These are phyloP conservation scores for Pseudocercospora fuligena DNA, from an alignment of 2,329 filamentous ascomycete genomes.

Conservation along the genomic window DNA sequence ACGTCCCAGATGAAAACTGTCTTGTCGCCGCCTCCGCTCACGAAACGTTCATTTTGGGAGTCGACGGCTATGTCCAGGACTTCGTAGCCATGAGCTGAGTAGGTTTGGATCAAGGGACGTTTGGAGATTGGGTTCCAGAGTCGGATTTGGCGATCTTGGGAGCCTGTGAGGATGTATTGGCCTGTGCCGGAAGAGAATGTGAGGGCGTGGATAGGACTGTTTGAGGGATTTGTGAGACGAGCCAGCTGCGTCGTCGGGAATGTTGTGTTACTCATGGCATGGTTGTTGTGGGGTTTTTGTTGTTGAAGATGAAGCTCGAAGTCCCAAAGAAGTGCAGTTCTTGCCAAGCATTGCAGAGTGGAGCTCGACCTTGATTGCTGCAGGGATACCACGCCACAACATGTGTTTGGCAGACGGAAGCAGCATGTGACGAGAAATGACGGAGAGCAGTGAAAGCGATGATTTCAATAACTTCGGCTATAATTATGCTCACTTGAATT, in stretches of 20 bases:
- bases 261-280: slow-evolving; percentile 19
- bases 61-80: slow-evolving; percentile 79
- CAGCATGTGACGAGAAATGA: background rate
- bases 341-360: slow-evolving; percentile 9
- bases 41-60: slow-evolving; percentile 80
- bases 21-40: slow-evolving; percentile 87
- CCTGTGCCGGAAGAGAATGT: slow-evolving; percentile 55
- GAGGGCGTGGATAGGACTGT: slow-evolving; percentile 52
- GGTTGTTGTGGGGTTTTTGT: slow-evolving; percentile 11
- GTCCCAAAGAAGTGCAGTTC: background rate
- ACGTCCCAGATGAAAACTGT: slow-evolving; percentile 96
- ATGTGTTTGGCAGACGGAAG: background rate
- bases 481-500: slow-evolving; percentile 20
- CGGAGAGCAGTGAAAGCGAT: too few species aligned
- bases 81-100: slow-evolving; percentile 88
- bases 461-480: background rate
- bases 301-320: background rate
- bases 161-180: slow-evolving; percentile 75
- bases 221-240: slow-evolving; percentile 40
- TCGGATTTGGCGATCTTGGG: slow-evolving; percentile 80
- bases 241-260: slow-evolving; percentile 35
- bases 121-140: slow-evolving; percentile 73
- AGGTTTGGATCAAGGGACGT: slow-evolving; percentile 75
- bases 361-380: background rate
- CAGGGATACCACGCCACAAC: background rate